Base-by-base conservation (phyloP, 129 eudicot species). In the Helichrysum umbraculigerum region DNA sequence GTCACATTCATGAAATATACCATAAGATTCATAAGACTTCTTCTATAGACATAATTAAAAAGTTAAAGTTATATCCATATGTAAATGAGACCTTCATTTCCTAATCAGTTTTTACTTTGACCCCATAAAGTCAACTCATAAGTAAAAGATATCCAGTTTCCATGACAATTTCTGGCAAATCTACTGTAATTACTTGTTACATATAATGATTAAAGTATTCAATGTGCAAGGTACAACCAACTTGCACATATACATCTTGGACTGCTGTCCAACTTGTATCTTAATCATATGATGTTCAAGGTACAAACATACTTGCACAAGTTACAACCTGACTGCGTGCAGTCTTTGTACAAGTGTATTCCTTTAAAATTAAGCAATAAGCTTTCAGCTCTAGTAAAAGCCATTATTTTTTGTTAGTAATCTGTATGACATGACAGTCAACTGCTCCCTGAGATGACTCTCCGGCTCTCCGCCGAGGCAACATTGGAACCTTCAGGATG, bases 81-180 rank as follows among this genome's bases (percentile, higher is more conserved):
- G 75, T 73, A 66, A 35, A 66, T 47, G 39, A 67, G 56, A 41
- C 28, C 70, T 66, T 14, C 69, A 66, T 80, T 80, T 80, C 75
- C 63, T 54, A 15, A 79, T 79, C 61, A 58, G 66, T 66, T 66
- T 22, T 33, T 66, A 32, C 39, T 20, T 73, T 80, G 79, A 80
- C 75, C 35, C 16, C 9, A 74, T 30, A 67, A 42, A 80, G 79
- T 74, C 83, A 80, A 80, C 79, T 32, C 63, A 35, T 19, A 16
- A 66, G 17, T 44, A 68, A 73, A 72, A 6, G 28, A 19, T 20
- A 73, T 28, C 63, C 68, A 37, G 30, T 29, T 80, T 74, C 64
- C 70, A 56, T 66, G 63, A 56, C 66, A 25, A 19, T n/a, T 14
- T 66, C 74, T 56, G 19, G 77, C 72, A 71, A 79, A 2, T 62